These are phyloP conservation scores for Arthrocladium fulminans DNA, from an alignment of 2,329 filamentous ascomycete species.

Conservation along the genomic window DNA sequence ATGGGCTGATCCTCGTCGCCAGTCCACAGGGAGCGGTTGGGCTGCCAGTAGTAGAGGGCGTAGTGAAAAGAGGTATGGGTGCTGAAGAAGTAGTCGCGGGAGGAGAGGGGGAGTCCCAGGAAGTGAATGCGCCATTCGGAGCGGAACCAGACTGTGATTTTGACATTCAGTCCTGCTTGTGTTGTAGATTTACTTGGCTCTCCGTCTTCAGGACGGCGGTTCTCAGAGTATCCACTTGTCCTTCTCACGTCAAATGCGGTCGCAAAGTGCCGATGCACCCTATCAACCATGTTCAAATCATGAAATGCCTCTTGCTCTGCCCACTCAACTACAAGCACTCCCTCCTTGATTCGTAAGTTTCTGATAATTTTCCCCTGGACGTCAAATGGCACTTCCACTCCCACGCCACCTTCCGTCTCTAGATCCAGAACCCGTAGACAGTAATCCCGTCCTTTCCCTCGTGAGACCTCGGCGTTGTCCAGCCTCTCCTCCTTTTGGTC, in stretches of 20 bases:
- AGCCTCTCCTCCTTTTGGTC: conserved; percentile 23
- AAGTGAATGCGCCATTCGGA: conserved; percentile 55
- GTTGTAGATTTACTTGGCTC: conserved; percentile 15
- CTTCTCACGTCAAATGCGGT: conserved; percentile 47
- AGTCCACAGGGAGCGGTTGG: conserved; percentile 46
- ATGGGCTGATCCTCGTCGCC: conserved; percentile 48
- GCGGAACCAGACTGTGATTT: conserved; percentile 38
- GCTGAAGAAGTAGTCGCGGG: conserved; percentile 55
- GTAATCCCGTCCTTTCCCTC: conserved; percentile 7
- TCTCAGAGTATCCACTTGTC: background rate
- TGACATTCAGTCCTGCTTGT: conserved; percentile 27
- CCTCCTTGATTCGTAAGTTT: conserved; percentile 45
- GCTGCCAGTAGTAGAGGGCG: conserved; percentile 54
- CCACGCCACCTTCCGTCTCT: conserved; percentile 33
- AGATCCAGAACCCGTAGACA: conserved; percentile 43
- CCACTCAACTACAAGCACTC: conserved; percentile 57
- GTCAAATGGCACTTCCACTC: conserved; percentile 45
- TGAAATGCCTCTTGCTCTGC: conserved; percentile 46
- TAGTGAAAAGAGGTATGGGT: conserved; percentile 53
- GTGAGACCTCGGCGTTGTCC: conserved; percentile 20
- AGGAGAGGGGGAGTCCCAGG: conserved; percentile 46
- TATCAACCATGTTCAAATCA: conserved; percentile 43
- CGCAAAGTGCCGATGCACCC: conserved; percentile 50
- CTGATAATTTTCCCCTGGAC: conserved; percentile 43
- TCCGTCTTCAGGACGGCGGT: background rate